phyloP scores from a whole-genome alignment of 2,329 filamentous ascomycete species.

The Pseudogymnoascus pannorum region DNA sequence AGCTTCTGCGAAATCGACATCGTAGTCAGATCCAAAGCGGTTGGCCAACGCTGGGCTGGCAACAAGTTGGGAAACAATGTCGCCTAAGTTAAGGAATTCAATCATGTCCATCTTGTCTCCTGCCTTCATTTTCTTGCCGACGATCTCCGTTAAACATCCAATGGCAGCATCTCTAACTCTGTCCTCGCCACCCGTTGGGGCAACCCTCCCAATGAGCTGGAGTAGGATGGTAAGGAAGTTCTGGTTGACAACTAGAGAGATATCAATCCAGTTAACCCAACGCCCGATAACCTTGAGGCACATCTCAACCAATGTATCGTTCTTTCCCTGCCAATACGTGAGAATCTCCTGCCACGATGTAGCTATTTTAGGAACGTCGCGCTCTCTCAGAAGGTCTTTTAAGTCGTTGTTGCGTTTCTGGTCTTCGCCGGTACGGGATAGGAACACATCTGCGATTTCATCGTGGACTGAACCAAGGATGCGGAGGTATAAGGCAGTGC shows the following conservation, averaged over 20 bases:
- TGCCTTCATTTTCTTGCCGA: conserved; percentile 95
- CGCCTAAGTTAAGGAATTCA: conserved; percentile 76
- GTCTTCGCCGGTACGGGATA: conserved; percentile 70
- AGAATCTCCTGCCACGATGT: conserved; percentile 89
- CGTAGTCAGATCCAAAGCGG: conserved; percentile 77
- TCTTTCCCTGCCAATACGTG: conserved; percentile 57
- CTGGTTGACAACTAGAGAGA: conserved; percentile 84
- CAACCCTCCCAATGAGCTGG: conserved; percentile 74
- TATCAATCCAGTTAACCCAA: conserved; percentile 99
- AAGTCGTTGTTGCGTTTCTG: conserved; percentile 80
- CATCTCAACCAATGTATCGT: conserved; percentile 73
- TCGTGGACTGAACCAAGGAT: conserved; percentile 88
- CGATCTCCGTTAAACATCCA: conserved; percentile 91
- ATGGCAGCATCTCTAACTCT: conserved; percentile 85
- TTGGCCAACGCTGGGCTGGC: conserved; percentile 74
- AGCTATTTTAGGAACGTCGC: conserved; percentile 84
- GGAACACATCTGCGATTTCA: conserved; percentile 89
- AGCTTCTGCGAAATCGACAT: conserved; percentile 89
- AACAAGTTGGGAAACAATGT: conserved; percentile 80
- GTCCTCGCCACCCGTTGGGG: conserved; percentile 56
- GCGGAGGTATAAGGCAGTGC: conserved; percentile 80
- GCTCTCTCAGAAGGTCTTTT: conserved; percentile 80
- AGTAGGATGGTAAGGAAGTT: conserved; percentile 79
- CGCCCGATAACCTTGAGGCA: conserved; percentile 87
- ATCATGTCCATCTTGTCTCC: conserved; percentile 93